Evolutionary conservation across 2,329 filamentous ascomycete species (phyloP).

Genomic region (Colletotrichum sansevieriae): DNA sequence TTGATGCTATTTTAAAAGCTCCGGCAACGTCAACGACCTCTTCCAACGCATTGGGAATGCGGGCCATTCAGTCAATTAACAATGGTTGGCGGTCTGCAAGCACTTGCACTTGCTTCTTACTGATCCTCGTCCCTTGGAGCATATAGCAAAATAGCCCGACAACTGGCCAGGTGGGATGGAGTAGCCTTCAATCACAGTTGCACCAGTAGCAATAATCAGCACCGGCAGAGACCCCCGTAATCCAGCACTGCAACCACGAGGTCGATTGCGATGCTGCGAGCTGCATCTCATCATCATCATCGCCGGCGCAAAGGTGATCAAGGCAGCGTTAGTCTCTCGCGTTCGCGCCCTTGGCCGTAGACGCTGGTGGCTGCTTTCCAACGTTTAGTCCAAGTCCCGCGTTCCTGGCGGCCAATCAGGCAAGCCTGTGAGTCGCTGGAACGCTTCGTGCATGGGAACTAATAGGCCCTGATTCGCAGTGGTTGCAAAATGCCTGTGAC

Average conservation of each 20-base stretch:
- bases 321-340: constrained; percentile 33
- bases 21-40: constrained; percentile 13
- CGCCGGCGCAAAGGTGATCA: constrained; percentile 31
- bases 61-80: constrained; percentile 5
- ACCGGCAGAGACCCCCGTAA: constrained; percentile 11
- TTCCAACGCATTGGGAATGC: constrained; percentile 23
- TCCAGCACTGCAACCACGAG: constrained; percentile 30
- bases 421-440: constrained; percentile 50
- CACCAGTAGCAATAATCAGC: constrained; percentile 20
- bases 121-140: constrained; percentile 16
- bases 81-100: constrained; percentile 38
- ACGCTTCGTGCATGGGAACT: constrained; percentile 57
- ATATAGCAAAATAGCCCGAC: constrained; percentile 16
- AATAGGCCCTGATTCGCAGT: constrained; percentile 53
- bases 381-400: constrained; percentile 35
- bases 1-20: constrained; percentile 31
- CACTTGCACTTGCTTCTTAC: constrained; percentile 29
- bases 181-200: constrained; percentile 22
- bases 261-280: constrained; percentile 27
- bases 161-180: constrained; percentile 29
- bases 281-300: constrained; percentile 24
- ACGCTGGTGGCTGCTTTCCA: constrained; percentile 32
- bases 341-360: constrained; percentile 57
- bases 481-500: constrained; percentile 48
- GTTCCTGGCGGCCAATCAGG: constrained; percentile 54